These are phyloP conservation scores for Aristolochia contorta DNA, from an alignment of 164 flowering plant genomes.

Conservation along the genomic window DNA sequence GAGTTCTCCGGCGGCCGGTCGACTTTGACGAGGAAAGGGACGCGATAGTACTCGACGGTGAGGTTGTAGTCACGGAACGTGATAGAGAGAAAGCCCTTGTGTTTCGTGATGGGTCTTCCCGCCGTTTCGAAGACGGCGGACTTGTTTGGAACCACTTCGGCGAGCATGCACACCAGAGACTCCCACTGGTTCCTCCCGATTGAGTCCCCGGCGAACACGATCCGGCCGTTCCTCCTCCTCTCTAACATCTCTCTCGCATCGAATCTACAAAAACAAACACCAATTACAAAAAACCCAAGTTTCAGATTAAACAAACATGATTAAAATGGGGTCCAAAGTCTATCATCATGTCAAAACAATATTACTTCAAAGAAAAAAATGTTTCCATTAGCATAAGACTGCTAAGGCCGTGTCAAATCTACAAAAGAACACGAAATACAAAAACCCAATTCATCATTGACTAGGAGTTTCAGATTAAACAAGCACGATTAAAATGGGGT, in stretches of 20 bases:
- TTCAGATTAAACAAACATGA: no score
- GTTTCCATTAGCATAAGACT: no score
- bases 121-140: constrained; percentile 55
- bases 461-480: no score
- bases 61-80: constrained; percentile 58
- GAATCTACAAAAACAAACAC: constrained; percentile 33
- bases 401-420: no score
- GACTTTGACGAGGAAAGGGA: constrained; percentile 49
- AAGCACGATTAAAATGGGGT: constrained; percentile 22
- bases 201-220: constrained; percentile 82
- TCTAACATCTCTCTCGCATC: constrained; percentile 58
- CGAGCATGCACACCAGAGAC: constrained; percentile 81
- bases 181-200: constrained; percentile 96
- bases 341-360: no score
- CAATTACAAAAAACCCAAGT: no score
- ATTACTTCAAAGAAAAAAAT: no score
- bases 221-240: constrained; percentile 49
- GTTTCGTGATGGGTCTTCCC: constrained; percentile 72
- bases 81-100: constrained; percentile 69
- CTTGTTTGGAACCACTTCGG: constrained; percentile 47
- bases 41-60: constrained; percentile 68
- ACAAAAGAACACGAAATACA: neutral
- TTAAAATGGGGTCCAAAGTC: no score
- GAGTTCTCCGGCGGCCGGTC: constrained; percentile 38
- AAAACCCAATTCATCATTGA: neutral